Evolutionary conservation across 2,329 filamentous ascomycete species (phyloP), one percentile per base, ranked within the genome.

Genomic region (Mycosphaerella sp.): DNA sequence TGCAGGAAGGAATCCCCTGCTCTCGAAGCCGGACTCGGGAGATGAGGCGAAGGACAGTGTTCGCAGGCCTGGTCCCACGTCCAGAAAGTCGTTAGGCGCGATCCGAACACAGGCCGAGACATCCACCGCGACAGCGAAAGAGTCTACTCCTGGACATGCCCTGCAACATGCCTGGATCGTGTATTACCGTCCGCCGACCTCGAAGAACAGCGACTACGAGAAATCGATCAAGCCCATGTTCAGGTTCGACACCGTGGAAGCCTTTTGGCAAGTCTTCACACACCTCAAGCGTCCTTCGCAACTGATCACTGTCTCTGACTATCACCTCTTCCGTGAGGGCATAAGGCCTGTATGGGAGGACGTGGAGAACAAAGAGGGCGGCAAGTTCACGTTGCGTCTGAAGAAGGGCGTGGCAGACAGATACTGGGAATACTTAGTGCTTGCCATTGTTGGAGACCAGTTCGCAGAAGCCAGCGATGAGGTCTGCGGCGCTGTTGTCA

Each of bases 311-410:
- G 91, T 97, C 27, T 96, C 90, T 18, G 93, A 98, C 71, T 98
- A 96, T 68, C 93, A 98, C 69, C 85, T 98, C 54, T 98, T 98
- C 77, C 95, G 93, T 72, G 89, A 93, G 66, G 91, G 90, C 49
- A 90, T 98, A 55, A 84, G 93, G 54, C 93, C 93, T 17, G 93
- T 98, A 62, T 98, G 93, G 93, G 93, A 98, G 71, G 93, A 98
- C 62, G 89, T 95, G 41, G 89, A 94, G 68, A 98, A 98, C 73
- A 93, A 89, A 70, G 86, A 84, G 61, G 93, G 93, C 49, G 93
- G 93, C 45, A 98, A 98, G 74, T 98, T 91, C 91, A 90, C 96
- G 59, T 84, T 98, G 68, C 81, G 91, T 59, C 75, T 98, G 68
- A 96, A 95, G 80, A 98, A 98, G 77, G 93, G 93, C 21, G 88